These are phyloP conservation scores for Kwoniella sp. DNA, from an alignment of 768 basidiomycete genomes.

Conservation along the genomic window DNA sequence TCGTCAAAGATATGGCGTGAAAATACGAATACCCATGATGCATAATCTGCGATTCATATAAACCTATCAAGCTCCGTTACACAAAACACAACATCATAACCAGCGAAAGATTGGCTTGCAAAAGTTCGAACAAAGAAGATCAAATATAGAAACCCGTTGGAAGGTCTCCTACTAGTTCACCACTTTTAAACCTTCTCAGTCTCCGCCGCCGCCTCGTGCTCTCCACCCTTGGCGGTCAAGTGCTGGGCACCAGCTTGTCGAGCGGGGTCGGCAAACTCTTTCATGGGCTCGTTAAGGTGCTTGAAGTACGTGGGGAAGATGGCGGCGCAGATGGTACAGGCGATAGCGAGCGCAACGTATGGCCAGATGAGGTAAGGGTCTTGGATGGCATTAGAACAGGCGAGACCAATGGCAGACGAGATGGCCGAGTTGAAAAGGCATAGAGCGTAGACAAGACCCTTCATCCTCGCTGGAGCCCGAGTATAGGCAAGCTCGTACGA, in stretches of 20 bases:
- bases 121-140: too few relatives aligned
- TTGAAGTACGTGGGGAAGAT: constrained; percentile 48
- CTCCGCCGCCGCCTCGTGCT: not conserved
- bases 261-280: constrained; percentile 32
- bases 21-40: too few relatives aligned
- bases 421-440: constrained; percentile 52
- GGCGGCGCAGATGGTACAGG: constrained; percentile 37
- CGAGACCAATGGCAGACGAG: constrained; percentile 48
- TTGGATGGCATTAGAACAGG: constrained; percentile 44
- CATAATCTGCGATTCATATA: too few relatives aligned
- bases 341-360: constrained; percentile 41
- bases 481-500: constrained; percentile 56
- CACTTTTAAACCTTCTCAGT: not conserved
- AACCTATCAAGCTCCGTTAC: too few relatives aligned
- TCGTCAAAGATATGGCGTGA: too few relatives aligned
- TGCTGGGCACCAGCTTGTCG: constrained; percentile 37
- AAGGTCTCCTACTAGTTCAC: too few relatives aligned
- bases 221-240: not conserved
- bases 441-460: constrained; percentile 54
- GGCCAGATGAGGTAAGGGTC: constrained; percentile 56
- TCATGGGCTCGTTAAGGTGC: constrained; percentile 47
- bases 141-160: too few relatives aligned
- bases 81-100: too few relatives aligned
- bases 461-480: constrained; percentile 53
- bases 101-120: too few relatives aligned